phyloP scores from a whole-genome alignment of 257 asterid species.

The Perilla frutescens region DNA sequence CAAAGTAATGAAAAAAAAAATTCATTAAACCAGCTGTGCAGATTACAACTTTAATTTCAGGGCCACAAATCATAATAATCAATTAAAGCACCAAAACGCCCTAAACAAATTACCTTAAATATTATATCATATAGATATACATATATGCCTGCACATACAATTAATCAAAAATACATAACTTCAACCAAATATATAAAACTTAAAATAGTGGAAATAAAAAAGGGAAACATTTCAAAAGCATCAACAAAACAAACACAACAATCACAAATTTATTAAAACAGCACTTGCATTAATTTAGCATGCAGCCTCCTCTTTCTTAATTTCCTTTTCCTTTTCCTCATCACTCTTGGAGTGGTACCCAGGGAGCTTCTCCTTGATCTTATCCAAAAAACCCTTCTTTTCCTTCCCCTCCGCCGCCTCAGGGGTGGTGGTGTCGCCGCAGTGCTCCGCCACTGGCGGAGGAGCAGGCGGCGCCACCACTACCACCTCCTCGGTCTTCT shows the following conservation, averaged over 20 bases:
- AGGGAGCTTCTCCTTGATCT: slow-evolving; percentile 94
- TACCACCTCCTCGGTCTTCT: slow-evolving; percentile 63
- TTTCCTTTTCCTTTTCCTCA: slow-evolving; percentile 62
- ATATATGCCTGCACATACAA: not conserved
- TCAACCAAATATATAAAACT: slow-evolving; percentile 18
- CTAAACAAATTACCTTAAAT: slow-evolving; percentile 11
- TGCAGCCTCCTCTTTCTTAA: slow-evolving; percentile 37
- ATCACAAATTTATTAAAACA: slow-evolving; percentile 35
- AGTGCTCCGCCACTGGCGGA: slow-evolving; percentile 36
- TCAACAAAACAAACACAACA: slow-evolving; percentile 31
- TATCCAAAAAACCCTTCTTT: slow-evolving; percentile 83
- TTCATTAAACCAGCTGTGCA: slow-evolving; percentile 35
- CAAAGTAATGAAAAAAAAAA: slow-evolving; percentile 29
- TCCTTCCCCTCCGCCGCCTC: slow-evolving; percentile 58
- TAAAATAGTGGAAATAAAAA: not conserved
- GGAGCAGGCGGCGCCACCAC: slow-evolving; percentile 30
- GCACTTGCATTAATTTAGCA: slow-evolving; percentile 31
- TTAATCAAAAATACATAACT: not conserved
- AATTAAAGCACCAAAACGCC: not conserved
- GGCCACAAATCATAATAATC: slow-evolving; percentile 13
- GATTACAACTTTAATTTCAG: slow-evolving; percentile 14
- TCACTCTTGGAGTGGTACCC: slow-evolving; percentile 77
- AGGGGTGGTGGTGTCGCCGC: slow-evolving; percentile 22
- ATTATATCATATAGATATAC: slow-evolving; percentile 10
- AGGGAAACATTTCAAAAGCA: slow-evolving; percentile 19